Conservation (phyloP, 140 eudicot species). For the Senecio squalidus region DNA sequence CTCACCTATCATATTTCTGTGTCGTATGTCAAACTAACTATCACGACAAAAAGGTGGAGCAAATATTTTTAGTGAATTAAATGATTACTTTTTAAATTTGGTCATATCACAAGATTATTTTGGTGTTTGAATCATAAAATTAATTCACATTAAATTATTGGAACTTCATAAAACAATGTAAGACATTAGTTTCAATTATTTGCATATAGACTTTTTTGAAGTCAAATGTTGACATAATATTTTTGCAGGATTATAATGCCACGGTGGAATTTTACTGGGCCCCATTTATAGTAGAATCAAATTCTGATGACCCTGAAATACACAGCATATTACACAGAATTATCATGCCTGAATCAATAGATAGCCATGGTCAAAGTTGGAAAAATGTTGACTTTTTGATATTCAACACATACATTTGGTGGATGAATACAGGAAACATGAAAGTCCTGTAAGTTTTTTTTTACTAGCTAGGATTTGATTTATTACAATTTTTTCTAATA, state of each 20-base stretch:
- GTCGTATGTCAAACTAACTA: no score
- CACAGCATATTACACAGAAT: constrained; percentile 69
- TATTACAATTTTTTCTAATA: neutral
- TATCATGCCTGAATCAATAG: constrained; percentile 63
- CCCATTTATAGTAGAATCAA: constrained; percentile 71
- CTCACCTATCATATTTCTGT: no score
- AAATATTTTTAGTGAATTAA: no score
- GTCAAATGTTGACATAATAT: neutral
- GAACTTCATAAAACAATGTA: no score
- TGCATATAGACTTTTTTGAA: no score
- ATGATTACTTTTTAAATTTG: no score
- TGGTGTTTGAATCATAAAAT: no score
- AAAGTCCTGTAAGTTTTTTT: constrained; percentile 59
- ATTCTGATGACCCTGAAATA: constrained; percentile 63
- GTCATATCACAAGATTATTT: no score
- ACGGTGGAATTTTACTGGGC: constrained; percentile 92
- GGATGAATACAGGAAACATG: constrained; percentile 74
- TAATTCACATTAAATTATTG: no score
- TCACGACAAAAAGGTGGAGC: no score
- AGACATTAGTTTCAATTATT: no score
- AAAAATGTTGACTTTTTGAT: constrained; percentile 57
- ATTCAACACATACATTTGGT: constrained; percentile 82
- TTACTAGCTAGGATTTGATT: neutral
- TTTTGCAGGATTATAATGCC: constrained; percentile 69
- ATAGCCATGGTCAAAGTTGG: constrained; percentile 60